These are phyloP conservation scores for Fagopyrum tataricum DNA, from an alignment of 148 eudicot species.

Conservation along the genomic window DNA sequence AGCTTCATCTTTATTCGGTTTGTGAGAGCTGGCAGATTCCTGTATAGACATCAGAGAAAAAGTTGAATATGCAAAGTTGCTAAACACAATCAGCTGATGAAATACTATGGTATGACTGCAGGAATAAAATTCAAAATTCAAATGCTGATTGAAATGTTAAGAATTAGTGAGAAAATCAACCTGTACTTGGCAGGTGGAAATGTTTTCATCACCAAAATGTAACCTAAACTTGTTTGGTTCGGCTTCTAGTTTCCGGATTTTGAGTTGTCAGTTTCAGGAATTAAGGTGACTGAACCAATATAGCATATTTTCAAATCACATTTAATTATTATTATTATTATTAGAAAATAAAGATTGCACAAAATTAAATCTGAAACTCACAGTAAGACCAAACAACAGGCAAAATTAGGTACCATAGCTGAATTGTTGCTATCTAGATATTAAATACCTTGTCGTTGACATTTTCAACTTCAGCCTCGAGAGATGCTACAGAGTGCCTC, in stretches of 20 bases:
- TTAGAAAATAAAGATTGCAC: background rate
- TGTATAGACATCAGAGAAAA: slow-evolving; percentile 19
- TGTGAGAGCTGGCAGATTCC: slow-evolving; percentile 27
- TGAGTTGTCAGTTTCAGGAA: too few species aligned
- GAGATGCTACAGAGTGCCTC: slow-evolving; percentile 57
- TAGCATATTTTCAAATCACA: background rate
- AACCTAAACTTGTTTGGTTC: background rate
- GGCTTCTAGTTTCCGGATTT: background rate
- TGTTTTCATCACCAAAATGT: background rate
- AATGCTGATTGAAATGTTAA: background rate
- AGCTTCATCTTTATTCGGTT: slow-evolving; percentile 18
- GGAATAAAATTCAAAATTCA: background rate
- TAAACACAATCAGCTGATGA: too few species aligned
- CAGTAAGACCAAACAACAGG: background rate
- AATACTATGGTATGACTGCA: background rate
- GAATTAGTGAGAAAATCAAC: background rate
- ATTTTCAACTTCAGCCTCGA: slow-evolving; percentile 43
- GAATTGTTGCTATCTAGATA: background rate
- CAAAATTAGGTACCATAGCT: too few species aligned
- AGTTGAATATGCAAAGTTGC: background rate
- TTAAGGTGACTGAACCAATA: too few species aligned
- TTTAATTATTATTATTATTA: too few species aligned
- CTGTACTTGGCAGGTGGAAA: background rate
- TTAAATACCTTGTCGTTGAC: slow-evolving; percentile 43
- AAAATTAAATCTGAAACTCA: background rate